Base-by-base conservation (phyloP, 2,329 filamentous ascomycete species). In the Fusarium coffeatum region DNA sequence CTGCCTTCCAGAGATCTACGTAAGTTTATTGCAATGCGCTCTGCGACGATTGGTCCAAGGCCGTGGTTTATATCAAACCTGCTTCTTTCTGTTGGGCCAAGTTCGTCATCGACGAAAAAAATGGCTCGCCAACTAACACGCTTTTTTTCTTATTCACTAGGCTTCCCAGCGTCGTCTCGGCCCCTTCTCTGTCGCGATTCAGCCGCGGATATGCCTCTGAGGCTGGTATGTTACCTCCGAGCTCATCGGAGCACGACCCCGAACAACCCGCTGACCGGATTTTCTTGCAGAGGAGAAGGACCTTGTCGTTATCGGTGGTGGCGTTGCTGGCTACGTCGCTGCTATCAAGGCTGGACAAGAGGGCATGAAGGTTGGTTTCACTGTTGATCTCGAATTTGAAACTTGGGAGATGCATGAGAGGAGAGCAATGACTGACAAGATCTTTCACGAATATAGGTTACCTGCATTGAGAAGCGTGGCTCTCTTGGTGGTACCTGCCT, bases 261-360 rank as follows among this genome's bases (percentile, higher is more conserved):
- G 58, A 64, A 60, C 53, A 69, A 56, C 32, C 66, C 58, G 53
- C 72, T 74, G 45, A 74, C 69, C 32, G 41, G 48, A 64, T 55
- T 65, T 63, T 51, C 28, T 54, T 40, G 74, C 81, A 93, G 93
- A 94, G 82, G 93, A 98, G 82, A 97, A 97, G 83, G 96, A 99
- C 82, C 87, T 99, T 59, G 92, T 99, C 79, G 94, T 99, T 83
- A 97, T 99, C 79, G 96, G 96, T 78, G 96, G 96, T 81, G 96
- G 96, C 85, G 96, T 98, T 78, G 96, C 95, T 76, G 96, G 96
- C 80, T 99, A 99, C 85, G 96, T 99, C 78, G 95, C 96, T 73
- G 96, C 96, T 77, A 99, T 99, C 87, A 99, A 98, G 86, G 96
- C 96, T 78, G 96, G 94, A 64, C 96, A 99, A 83, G 93, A 97